Evolutionary conservation across 495 filamentous ascomycete genomes (phyloP), one percentile per base, ranked within the genome.

Genomic region (Penicillium cinerascens): DNA sequence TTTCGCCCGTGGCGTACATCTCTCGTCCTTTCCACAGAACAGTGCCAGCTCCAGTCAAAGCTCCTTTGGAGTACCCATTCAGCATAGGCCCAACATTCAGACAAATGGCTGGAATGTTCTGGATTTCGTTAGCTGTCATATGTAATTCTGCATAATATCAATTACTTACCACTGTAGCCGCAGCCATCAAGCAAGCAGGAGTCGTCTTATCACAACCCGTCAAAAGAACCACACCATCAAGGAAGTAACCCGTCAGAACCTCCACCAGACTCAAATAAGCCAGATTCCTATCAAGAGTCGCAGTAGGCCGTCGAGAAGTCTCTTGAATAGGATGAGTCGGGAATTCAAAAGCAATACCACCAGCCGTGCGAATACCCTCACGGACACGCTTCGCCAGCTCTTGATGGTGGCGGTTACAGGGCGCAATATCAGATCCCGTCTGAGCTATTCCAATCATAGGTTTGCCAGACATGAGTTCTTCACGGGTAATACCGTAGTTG

Each of bases 141-240:
- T 5, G 33, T 1, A 3, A 17, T 23, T 47, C n/a, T 15, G 17
- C 20, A 35, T 0, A 3, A 6, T 17, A 37, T 27, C 11, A 27
- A n/a, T 10, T 16, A 70, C 74, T 29, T 49, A 77, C 74, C 54
- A 82, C 69, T n/a, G 78, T 79, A 44, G 75, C 78, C 18, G 76
- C 77, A n/a, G 79, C 78, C 78, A 82, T 82, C 45, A 82, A 63
- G 49, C 69, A 74, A 20, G 78, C 79, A 23, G 79, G 79, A 0
- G 77, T 81, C 7, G 77, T 82, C 64, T 82, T 82, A 51, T 82
- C 79, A 64, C 79, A 82, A n/a, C 79, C 79, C 0, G 79, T 80
- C 53, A 82, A 66, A 25, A 82, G 56, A 15, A 82, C 78, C 17
- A 82, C 77, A 9, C 78, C 78, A 55, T 82, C 78, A 46, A 82